A percentile compares a stretch with the other conserved stretches of the same genome.
phyloP scores from a whole-genome alignment of 495 filamentous ascomycete genomes.

The Hypoxylon perforatum region DNA sequence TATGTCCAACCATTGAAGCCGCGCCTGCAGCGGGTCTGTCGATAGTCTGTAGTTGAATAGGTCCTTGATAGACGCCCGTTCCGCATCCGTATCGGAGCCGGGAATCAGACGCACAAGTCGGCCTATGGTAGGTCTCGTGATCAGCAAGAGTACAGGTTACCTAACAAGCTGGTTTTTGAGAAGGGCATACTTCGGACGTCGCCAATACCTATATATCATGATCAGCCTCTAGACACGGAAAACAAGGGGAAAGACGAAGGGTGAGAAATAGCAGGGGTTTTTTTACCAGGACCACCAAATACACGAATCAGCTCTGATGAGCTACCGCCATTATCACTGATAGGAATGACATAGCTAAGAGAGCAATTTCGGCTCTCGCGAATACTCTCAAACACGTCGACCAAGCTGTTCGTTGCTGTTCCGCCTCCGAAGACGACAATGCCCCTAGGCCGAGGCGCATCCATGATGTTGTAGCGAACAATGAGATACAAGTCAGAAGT shows the following conservation, averaged over 20 bases:
- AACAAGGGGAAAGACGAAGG: neutral
- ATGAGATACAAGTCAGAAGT: neutral
- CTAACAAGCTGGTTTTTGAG: neutral
- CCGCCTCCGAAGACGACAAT: slow-evolving; percentile 90
- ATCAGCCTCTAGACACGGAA: slow-evolving; percentile 7
- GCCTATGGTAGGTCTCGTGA: slow-evolving; percentile 58
- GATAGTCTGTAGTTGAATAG: slow-evolving; percentile 90
- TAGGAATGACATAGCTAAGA: slow-evolving; percentile 89
- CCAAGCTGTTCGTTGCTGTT: slow-evolving; percentile 91
- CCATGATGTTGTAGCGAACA: slow-evolving; percentile 27
- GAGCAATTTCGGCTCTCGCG: slow-evolving; percentile 74
- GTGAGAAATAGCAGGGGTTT: neutral
- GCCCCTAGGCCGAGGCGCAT: slow-evolving; percentile 45
- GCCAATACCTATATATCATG: slow-evolving; percentile 71
- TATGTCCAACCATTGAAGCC: slow-evolving; percentile 86
- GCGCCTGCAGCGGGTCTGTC: slow-evolving; percentile 61
- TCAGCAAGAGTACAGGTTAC: neutral
- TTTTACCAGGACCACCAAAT: slow-evolving; percentile 80
- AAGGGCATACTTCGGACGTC: slow-evolving; percentile 82
- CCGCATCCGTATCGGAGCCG: slow-evolving; percentile 65
- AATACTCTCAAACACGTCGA: slow-evolving; percentile 86
- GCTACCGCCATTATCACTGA: slow-evolving; percentile 93
- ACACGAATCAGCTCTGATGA: slow-evolving; percentile 92
- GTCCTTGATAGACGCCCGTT: slow-evolving; percentile 76
- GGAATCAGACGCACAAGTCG: slow-evolving; percentile 93